phyloP scores from a whole-genome alignment of 2,329 filamentous ascomycete species.

The Dryadomyces quercivorus region DNA sequence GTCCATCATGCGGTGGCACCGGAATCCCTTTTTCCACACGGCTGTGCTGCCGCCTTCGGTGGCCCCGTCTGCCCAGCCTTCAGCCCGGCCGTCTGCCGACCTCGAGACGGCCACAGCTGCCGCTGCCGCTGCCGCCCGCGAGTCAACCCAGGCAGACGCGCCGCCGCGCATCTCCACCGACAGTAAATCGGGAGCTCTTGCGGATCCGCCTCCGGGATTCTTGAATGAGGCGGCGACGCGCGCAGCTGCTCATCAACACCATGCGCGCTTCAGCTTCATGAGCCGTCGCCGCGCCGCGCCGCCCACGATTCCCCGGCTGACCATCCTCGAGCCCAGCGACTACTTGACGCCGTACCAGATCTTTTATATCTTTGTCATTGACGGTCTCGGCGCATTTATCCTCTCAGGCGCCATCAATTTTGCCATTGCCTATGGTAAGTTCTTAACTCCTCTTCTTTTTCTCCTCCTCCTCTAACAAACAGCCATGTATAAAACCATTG shows the following conservation, averaged over 20 bases:
- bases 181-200: background rate
- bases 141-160: no score
- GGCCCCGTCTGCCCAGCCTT: constrained; percentile 8
- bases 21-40: constrained; percentile 14
- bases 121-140: background rate
- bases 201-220: background rate
- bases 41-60: constrained; percentile 12
- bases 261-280: background rate
- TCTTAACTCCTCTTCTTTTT: background rate
- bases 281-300: background rate
- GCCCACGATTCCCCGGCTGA: constrained; percentile 9
- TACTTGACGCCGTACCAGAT: constrained; percentile 30
- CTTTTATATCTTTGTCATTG: constrained; percentile 35
- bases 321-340: constrained; percentile 21
- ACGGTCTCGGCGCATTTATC: constrained; percentile 33
- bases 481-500: constrained; percentile 35
- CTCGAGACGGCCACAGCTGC: constrained; percentile 3
- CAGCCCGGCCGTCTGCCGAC: constrained; percentile 10
- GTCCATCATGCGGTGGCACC: constrained; percentile 12
- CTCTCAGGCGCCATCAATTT: constrained; percentile 40
- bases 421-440: constrained; percentile 35
- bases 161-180: background rate
- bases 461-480: constrained; percentile 8
- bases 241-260: background rate
- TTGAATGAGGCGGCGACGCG: constrained; percentile 10